Base-by-base conservation (phyloP, 2,329 filamentous ascomycete genomes). In the Cladobotryum protrusum region DNA sequence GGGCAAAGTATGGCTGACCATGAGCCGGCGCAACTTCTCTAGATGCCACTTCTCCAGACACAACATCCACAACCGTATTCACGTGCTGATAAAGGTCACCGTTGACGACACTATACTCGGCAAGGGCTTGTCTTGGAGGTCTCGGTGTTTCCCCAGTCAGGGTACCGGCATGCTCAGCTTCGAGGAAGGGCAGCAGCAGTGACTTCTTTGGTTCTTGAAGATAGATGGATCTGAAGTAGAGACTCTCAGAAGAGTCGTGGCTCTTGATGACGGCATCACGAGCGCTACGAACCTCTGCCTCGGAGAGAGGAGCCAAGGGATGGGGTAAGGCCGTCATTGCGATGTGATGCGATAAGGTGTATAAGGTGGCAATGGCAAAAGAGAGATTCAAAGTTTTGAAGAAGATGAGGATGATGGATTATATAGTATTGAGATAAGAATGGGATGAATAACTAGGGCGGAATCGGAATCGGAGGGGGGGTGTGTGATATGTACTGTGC, bases 191-290 rank as follows among this genome's bases (percentile, higher is more conserved):
- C 6, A 82, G 61, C 7, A 84, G 72, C 35, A 79, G 72, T 35
- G 68, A 68, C 65, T 85, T 86, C 24, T 73, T 69, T 1, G 83
- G 82, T 56, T 87, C 82, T 39, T 83, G 70, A 6, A 85, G 69
- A 43, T 77, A 83, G 35, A 88, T 78, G 45, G 77, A 73, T 59
- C 87, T 85, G 71, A 71, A 72, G 53, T 61, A 67, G 19, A 71
- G 53, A 12, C 58, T 46, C 3, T 52, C 52, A 4, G 55, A 52
- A 14, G 57, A 2, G 14, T 52, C 55, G 15, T 66, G 56, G 8
- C 56, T 50, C 34, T 68, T 66, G 35, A 77, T 57, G 33, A 78
- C 62, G 54, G 62, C 52, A 47, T 78, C 72, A 14, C 76, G 69
- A 40, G 77, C 76, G 14, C 56, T 58, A 48, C 64, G 61, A 37